Base-by-base conservation (phyloP, 2,329 filamentous ascomycete species). In the Alternaria solani region DNA sequence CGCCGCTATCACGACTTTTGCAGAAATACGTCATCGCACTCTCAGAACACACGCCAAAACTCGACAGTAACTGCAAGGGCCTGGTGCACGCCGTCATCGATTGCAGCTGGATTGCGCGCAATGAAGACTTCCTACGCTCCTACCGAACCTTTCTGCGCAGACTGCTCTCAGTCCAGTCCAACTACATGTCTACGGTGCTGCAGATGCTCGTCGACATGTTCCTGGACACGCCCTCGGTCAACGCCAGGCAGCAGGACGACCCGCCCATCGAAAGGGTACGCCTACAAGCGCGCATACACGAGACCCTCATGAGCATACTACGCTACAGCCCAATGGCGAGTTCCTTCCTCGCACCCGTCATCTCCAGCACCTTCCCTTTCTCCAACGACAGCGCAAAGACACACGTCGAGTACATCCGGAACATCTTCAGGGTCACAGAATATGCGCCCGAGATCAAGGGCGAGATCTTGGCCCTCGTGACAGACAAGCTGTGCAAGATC, bases 321-420 rank as follows among this genome's bases (percentile, higher is more conserved):
- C 86, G 88, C 68, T 87, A 96, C 59, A 91, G 96, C 57, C 94
- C 95, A 3, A 91, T 93, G 32, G 91, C 91, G 5, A 89, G 89
- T 63, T 84, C 88, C 36, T 85, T 90, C 2, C 81, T 97, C 30
- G 87, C 90, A 38, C 85, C 87, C 34, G 82, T 93, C 49, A 78
- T 96, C 39, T 80, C 86, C 49, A 78, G 82, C 51, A 89, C 89
- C 42, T 96, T 96, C 62, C 93, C 93, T 1, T 91, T 88, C 61
- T 85, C 91, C 51, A 89, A 89, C 64, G 92, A 96, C 54, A 88
- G 89, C 4, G 90, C 90, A 63, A 89, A 89, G 66, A 85, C 87
- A n/a, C 93, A 97, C 75, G 87, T 94, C 68, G 88, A 89, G n/a
- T 99, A 96, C 73, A 90, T 97, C 59, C 86, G 90, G 70, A 97